Evolutionary conservation across 345 rosid genomes (phyloP).

Genomic region (Ceriops tagal): DNA sequence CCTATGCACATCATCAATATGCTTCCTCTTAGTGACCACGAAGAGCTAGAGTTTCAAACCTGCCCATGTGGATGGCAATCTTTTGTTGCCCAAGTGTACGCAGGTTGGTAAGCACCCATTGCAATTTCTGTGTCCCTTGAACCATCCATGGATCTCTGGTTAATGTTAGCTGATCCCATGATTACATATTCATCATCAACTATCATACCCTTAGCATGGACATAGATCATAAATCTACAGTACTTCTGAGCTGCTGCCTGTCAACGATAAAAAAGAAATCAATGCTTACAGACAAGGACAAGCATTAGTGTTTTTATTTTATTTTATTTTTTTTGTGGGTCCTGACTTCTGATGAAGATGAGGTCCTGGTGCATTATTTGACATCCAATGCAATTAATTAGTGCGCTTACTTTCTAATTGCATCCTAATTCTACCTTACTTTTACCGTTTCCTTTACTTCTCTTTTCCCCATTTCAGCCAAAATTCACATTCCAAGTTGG

Average conservation of each 20-base stretch:
- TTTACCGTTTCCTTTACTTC: too few relatives aligned
- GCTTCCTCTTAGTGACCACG: not conserved
- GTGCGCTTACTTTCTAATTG: too few relatives aligned
- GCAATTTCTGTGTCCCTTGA: slow-evolving; percentile 75
- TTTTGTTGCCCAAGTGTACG: slow-evolving; percentile 53
- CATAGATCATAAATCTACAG: slow-evolving; percentile 65
- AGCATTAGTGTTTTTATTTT: not conserved
- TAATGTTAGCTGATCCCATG: slow-evolving; percentile 68
- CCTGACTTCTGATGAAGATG: too few relatives aligned
- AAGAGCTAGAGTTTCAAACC: slow-evolving; percentile 26
- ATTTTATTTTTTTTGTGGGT: too few relatives aligned
- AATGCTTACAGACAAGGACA: not conserved
- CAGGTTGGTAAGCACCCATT: slow-evolving; percentile 68
- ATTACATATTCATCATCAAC: slow-evolving; percentile 70
- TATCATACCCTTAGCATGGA: slow-evolving; percentile 72
- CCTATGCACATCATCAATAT: not conserved
- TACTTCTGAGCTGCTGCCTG: slow-evolving; percentile 46
- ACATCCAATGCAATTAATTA: too few relatives aligned
- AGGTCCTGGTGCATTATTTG: too few relatives aligned
- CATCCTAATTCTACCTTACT: too few relatives aligned
- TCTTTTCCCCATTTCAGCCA: too few relatives aligned
- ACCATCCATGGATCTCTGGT: slow-evolving; percentile 78
- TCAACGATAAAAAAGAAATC: not conserved
- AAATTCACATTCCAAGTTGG: too few relatives aligned
- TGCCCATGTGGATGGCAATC: slow-evolving; percentile 51